A percentile compares a stretch with the other conserved stretches of the same genome.
These are phyloP conservation scores for Penicillium pulvis DNA, from an alignment of 495 filamentous ascomycete species.

Conservation along the genomic window DNA sequence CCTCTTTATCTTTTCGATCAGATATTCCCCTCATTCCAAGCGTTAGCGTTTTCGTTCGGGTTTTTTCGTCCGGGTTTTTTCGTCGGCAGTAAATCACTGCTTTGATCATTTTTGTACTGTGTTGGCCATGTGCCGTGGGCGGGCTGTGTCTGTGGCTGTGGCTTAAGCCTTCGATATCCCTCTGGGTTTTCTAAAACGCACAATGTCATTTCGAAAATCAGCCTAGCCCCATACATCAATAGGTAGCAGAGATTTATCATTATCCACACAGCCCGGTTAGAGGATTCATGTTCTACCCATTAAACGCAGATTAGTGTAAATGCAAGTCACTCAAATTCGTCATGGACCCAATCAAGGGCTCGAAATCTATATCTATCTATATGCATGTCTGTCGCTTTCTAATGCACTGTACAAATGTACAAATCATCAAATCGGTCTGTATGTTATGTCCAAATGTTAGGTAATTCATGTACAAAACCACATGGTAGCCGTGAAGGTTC, in stretches of 20 bases:
- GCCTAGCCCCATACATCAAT: neutral
- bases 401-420: neutral
- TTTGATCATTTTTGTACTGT: conserved; percentile 1
- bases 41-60: conserved; percentile 15
- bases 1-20: conserved; percentile 14
- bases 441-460: conserved; percentile 2
- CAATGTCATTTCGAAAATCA: neutral
- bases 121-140: neutral
- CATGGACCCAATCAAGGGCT: neutral
- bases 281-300: neutral
- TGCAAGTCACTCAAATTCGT: neutral
- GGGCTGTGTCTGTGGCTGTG: conserved; percentile 8
- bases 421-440: neutral
- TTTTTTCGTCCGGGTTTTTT: conserved; percentile 11
- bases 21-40: conserved; percentile 23
- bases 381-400: neutral
- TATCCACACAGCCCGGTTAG: neutral
- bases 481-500: neutral
- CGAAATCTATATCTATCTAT: neutral
- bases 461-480: conserved; percentile 4
- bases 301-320: neutral
- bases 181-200: neutral
- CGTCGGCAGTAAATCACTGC: conserved; percentile 7
- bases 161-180: conserved; percentile 8
- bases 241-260: neutral